Conservation (phyloP, 2,329 filamentous ascomycete genomes). For the Monosporascus sp. region DNA sequence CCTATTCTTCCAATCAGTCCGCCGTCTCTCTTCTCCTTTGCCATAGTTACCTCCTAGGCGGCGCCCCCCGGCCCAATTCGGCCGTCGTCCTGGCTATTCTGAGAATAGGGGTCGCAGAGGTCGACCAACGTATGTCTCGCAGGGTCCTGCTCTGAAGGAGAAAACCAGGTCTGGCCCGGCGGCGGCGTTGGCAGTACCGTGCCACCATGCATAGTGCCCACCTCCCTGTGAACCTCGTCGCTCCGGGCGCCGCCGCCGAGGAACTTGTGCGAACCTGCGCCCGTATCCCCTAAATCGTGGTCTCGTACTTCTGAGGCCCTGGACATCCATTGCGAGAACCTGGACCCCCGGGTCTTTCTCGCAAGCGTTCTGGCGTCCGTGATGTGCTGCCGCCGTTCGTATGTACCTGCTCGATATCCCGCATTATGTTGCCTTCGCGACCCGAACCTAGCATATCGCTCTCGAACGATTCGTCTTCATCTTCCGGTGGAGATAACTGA, state of each 20-base stretch:
- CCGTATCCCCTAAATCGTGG: constrained; percentile 11
- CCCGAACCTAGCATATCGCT: constrained; percentile 28
- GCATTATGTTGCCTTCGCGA: constrained; percentile 31
- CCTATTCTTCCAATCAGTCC: too few relatives aligned
- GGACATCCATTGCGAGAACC: constrained; percentile 10
- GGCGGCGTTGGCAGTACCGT: too few relatives aligned
- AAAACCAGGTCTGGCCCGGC: too few relatives aligned
- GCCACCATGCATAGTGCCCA: too few relatives aligned
- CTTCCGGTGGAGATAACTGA: constrained; percentile 19
- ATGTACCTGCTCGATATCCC: constrained; percentile 26
- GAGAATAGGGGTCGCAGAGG: too few relatives aligned
- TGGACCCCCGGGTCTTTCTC: constrained; percentile 10
- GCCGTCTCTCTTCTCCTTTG: too few relatives aligned
- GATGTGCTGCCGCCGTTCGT: constrained; percentile 4
- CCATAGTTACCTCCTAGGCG: too few relatives aligned
- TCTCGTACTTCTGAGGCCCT: constrained; percentile 10
- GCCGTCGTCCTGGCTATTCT: too few relatives aligned
- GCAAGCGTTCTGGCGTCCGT: constrained; percentile 5
- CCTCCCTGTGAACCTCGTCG: constrained; percentile 21
- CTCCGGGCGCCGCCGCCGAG: constrained; percentile 4
- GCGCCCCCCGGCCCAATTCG: too few relatives aligned
- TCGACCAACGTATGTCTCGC: too few relatives aligned
- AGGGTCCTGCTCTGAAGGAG: too few relatives aligned
- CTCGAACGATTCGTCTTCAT: constrained; percentile 19
- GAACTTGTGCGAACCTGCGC: constrained; percentile 7